A percentile compares a stretch with the other conserved stretches of the same genome.
phyloP scores from a whole-genome alignment of 176 grass and related monocot genomes.

The Eleusine coracana region DNA sequence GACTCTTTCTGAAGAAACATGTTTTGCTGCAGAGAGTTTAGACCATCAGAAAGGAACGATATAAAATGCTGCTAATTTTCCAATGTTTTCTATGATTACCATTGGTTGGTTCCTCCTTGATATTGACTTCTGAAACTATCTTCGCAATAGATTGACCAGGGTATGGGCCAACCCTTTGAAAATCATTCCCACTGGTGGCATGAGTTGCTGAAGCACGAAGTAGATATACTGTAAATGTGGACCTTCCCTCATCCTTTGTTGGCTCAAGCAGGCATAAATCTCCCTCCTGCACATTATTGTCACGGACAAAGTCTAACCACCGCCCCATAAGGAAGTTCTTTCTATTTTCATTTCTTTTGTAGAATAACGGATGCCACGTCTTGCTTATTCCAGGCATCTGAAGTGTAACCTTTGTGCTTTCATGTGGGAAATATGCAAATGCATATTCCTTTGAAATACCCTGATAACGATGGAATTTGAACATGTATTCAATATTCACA shows the following conservation, averaged over 20 bases:
- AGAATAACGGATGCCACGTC: conserved; percentile 39
- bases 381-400: conserved; percentile 5
- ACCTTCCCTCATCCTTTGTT: neutral
- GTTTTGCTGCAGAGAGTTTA: conserved; percentile 15
- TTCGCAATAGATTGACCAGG: neutral
- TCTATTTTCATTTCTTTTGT: neutral
- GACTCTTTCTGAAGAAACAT: conserved; percentile 34
- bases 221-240: conserved; percentile 39
- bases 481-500: neutral
- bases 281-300: conserved; percentile 41
- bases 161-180: neutral
- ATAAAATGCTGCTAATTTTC: neutral
- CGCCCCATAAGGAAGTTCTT: conserved; percentile 27
- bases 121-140: neutral
- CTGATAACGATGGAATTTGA: conserved; percentile 25
- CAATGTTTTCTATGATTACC: conserved; percentile 5
- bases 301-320: conserved; percentile 49
- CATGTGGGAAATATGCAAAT: conserved; percentile 23
- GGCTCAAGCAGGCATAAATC: conserved; percentile 49
- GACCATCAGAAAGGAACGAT: neutral
- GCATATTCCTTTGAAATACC: conserved; percentile 39
- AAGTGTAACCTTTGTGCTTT: conserved; percentile 33
- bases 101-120: conserved; percentile 4
- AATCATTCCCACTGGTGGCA: neutral
- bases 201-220: conserved; percentile 1